Base-by-base conservation (phyloP, 2,329 filamentous ascomycete species). In the Aspergillus thermomutatus region DNA sequence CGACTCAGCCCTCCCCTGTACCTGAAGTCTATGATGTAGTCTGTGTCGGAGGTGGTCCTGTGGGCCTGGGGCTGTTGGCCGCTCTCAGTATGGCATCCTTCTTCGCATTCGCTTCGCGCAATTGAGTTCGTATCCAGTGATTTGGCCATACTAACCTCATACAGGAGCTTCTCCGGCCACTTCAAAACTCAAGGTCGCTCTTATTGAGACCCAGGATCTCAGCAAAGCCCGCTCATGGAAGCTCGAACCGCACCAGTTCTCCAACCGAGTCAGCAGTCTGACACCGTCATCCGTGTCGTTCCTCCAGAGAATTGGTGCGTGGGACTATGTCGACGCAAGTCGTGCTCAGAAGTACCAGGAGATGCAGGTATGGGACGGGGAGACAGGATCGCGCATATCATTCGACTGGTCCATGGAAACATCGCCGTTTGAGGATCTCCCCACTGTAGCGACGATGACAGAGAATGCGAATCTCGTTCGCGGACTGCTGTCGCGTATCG, bases 331-430 rank as follows among this genome's bases (percentile, higher is more conserved):
- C 59, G 83, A 90, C 64, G 77, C 81, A 45, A 79, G 84, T 5
- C 86, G 94, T 31, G 85, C 94, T 34, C 92, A 97, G 77, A 83
- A 87, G 0, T 99, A 97, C 74, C 87, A 95, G 58, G 90, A 93
- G 66, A 99, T 99, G 94, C 89, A 96, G 73, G 94, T 97, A 31
- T 99, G 95, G 94, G 94, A 99, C 73, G 95, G 93, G 60, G 85
- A 96, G 55, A 90, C 89, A 43, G 92, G 87, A 57, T 90, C 92
- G 37, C 85, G 87, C 65, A 94, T 99, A 71, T 89, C 91, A 64
- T 99, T 99, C 73, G 90, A 94, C 76, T 90, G 87, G 88, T 77
- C 77, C 4, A 71, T 77, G 40, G 78, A 80, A 54, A 75, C 66
- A 23, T 71, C 75, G 49, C 70, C 76, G 48, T 75, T 76, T 65